These are phyloP conservation scores for Gaeumannomyces sp. DNA, from an alignment of 2,329 filamentous ascomycete genomes.

Conservation along the genomic window DNA sequence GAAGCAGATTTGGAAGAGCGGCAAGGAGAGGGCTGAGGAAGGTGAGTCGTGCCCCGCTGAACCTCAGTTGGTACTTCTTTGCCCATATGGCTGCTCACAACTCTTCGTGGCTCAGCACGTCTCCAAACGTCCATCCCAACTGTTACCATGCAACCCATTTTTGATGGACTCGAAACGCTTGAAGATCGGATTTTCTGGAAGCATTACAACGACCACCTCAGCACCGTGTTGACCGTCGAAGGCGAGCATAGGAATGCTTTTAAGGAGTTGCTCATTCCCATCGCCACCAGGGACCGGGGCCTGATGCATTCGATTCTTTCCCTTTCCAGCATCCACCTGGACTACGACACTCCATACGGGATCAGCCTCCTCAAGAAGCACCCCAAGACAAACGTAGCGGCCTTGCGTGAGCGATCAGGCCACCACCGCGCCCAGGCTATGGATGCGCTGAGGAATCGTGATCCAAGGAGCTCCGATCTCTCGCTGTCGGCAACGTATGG, in stretches of 20 bases:
- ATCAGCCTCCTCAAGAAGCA: slow-evolving; percentile 44
- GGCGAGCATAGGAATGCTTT: slow-evolving; percentile 79
- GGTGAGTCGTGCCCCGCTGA: slow-evolving; percentile 33
- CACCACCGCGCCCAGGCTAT: slow-evolving; percentile 52
- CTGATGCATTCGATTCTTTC: slow-evolving; percentile 89
- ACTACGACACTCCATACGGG: slow-evolving; percentile 52
- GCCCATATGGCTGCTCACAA: background rate
- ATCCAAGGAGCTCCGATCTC: slow-evolving; percentile 16
- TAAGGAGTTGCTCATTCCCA: slow-evolving; percentile 74
- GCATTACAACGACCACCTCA: slow-evolving; percentile 75
- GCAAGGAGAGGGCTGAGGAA: slow-evolving; percentile 69
- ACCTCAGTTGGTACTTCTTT: no score
- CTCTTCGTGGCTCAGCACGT: slow-evolving; percentile 32
- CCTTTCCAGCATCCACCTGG: slow-evolving; percentile 71
- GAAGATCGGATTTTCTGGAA: slow-evolving; percentile 77
- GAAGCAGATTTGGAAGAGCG: slow-evolving; percentile 81
- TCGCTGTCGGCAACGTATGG: slow-evolving; percentile 50
- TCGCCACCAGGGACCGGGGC: slow-evolving; percentile 72
- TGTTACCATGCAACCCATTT: slow-evolving; percentile 59
- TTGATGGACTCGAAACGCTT: slow-evolving; percentile 73
- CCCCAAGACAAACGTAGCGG: slow-evolving; percentile 38
- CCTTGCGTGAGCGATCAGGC: slow-evolving; percentile 44
- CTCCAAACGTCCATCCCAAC: slow-evolving; percentile 43
- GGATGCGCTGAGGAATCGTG: slow-evolving; percentile 22
- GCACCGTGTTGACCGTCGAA: slow-evolving; percentile 74